Percentiles rank a stretch among this genome's conserved stretches.
Conservation (phyloP, 2,329 filamentous ascomycete species). For the Decorospora gaudefroyi region DNA sequence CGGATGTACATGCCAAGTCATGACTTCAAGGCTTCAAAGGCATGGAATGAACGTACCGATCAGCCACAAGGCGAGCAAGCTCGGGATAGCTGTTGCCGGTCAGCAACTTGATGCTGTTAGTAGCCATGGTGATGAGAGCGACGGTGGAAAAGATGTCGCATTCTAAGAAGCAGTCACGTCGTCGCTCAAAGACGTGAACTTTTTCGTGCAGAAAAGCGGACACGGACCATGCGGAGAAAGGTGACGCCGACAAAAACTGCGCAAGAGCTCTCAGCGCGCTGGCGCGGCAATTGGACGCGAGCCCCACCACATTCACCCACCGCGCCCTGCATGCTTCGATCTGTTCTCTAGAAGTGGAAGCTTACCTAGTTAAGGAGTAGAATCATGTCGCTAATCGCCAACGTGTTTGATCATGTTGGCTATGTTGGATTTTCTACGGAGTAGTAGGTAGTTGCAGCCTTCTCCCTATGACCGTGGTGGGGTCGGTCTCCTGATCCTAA, state of each 20-base stretch:
- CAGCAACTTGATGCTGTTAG: conserved; percentile 74
- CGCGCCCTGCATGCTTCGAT: no score
- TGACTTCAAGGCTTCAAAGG: conserved; percentile 4
- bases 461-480: conserved; percentile 2
- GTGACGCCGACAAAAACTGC: conserved; percentile 20
- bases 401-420: no score
- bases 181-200: conserved; percentile 23
- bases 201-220: conserved; percentile 25
- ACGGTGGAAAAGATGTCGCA: conserved; percentile 23
- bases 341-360: no score
- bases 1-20: conserved; percentile 17
- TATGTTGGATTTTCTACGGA: no score
- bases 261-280: not conserved
- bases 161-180: conserved; percentile 20
- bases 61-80: conserved; percentile 70
- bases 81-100: conserved; percentile 76
- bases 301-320: conserved; percentile 1
- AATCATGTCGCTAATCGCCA: no score
- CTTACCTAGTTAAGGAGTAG: no score
- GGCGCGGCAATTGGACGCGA: conserved; percentile 5
- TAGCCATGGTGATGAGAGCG: conserved; percentile 59
- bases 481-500: not conserved
- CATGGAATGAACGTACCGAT: conserved; percentile 56
- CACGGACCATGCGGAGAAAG: conserved; percentile 31
- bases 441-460: no score